These are phyloP conservation scores for Pythium chondricola DNA, from an alignment of 352 stramenopile genomes.

Conservation along the genomic window DNA sequence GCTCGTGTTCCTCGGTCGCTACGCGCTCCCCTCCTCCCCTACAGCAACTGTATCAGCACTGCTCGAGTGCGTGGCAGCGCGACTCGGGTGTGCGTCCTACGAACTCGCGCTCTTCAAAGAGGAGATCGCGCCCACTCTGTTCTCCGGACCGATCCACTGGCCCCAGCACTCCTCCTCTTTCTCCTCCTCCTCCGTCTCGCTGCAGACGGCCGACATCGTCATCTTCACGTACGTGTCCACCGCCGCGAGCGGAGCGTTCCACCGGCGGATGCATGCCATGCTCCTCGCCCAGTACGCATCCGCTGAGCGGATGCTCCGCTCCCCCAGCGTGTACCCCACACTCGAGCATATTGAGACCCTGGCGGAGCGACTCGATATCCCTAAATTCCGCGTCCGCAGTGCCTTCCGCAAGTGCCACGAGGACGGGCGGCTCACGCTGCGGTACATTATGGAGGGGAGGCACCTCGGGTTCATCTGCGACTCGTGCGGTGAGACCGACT, in stretches of 20 bases:
- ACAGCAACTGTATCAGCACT: not conserved
- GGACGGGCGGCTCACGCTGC: constrained; percentile 49
- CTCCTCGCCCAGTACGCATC: constrained; percentile 33
- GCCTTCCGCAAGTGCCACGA: constrained; percentile 77
- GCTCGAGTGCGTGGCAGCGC: constrained; percentile 36
- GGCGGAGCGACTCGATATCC: constrained; percentile 64
- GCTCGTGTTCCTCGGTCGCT: constrained; percentile 40
- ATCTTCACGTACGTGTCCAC: constrained; percentile 32
- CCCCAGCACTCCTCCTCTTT: constrained; percentile 12
- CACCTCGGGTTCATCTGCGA: constrained; percentile 83
- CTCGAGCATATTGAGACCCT: constrained; percentile 58
- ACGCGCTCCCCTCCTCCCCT: constrained; percentile 22
- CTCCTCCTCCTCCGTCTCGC: constrained; percentile 7
- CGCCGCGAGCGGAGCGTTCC: constrained; percentile 21
- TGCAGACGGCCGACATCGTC: constrained; percentile 58
- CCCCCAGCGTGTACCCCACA: constrained; percentile 24
- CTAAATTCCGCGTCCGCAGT: constrained; percentile 73
- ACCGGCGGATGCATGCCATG: constrained; percentile 21
- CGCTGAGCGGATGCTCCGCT: constrained; percentile 30
- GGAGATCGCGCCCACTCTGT: constrained; percentile 60
- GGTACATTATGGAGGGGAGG: constrained; percentile 78
- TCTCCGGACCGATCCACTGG: constrained; percentile 41
- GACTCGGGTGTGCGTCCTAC: constrained; percentile 30
- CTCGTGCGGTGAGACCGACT: constrained; percentile 74
- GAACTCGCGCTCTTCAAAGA: constrained; percentile 67